Percentiles rank a stretch among this genome's conserved stretches.
Evolutionary conservation across 352 stramenopile genomes (phyloP).

Genomic region (Aphanomyces stellatus): DNA sequence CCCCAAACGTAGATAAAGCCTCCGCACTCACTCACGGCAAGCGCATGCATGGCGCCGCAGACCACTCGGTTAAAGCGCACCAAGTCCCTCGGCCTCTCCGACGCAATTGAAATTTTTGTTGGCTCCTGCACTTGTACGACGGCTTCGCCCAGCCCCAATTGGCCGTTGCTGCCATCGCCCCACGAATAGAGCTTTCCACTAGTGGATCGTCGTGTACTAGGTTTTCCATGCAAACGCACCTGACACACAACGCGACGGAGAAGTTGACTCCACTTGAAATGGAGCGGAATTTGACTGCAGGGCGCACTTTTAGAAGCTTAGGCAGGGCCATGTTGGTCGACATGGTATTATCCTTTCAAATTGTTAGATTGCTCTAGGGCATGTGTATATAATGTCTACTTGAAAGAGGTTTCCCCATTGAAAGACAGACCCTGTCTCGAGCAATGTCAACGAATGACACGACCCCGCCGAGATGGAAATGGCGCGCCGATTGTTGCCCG

Average conservation of each 20-base stretch:
- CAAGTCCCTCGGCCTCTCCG: background rate
- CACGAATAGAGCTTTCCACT: slow-evolving; percentile 3
- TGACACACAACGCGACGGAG: background rate
- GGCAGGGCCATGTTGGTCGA: background rate
- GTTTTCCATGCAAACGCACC: background rate
- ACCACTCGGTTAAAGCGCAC: background rate
- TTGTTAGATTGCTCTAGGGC: background rate
- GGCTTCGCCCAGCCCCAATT: background rate
- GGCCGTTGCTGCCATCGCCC: background rate
- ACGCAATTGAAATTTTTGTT: background rate
- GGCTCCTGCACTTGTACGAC: background rate
- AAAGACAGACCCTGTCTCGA: slow-evolving; percentile 5
- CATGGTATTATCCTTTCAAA: background rate
- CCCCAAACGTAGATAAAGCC: background rate
- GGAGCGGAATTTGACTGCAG: background rate
- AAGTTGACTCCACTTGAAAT: background rate
- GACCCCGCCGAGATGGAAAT: background rate
- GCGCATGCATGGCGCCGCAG: background rate
- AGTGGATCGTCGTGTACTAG: background rate
- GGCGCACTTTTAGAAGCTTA: background rate
- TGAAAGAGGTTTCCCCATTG: background rate
- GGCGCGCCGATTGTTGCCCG: background rate
- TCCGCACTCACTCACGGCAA: background rate
- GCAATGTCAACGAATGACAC: background rate
- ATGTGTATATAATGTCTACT: background rate